These are phyloP conservation scores for Nicotiana noctiflora DNA, from an alignment of 257 asterid species.

Conservation along the genomic window DNA sequence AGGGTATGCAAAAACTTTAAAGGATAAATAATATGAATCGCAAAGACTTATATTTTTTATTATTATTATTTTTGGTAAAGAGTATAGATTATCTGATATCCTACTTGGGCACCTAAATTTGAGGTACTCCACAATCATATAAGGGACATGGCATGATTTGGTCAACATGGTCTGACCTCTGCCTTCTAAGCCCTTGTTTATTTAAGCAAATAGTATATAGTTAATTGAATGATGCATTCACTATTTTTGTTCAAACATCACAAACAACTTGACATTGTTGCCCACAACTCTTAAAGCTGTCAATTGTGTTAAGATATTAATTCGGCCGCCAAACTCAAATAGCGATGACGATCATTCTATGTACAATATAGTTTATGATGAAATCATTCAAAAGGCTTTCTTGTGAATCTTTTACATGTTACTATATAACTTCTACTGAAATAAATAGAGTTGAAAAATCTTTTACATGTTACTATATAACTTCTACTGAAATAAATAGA, in stretches of 20 bases:
- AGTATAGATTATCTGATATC: background rate
- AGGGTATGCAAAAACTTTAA: background rate
- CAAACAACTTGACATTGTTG: background rate
- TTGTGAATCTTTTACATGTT: no score
- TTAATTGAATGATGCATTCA: background rate
- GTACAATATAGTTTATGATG: no score
- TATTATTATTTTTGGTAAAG: no score
- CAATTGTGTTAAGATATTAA: no score
- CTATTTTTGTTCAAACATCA: background rate
- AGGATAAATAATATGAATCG: background rate
- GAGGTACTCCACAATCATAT: constrained; percentile 4
- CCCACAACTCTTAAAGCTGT: background rate
- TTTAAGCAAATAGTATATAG: background rate
- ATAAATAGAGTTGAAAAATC: no score
- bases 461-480: no score
- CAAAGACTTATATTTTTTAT: no score
- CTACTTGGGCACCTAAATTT: background rate
- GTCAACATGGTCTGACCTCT: background rate
- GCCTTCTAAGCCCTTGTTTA: background rate
- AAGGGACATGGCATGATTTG: background rate
- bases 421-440: no score
- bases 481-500: no score
- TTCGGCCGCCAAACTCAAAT: no score
- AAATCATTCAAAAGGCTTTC: no score
- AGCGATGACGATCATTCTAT: no score